A percentile compares a stretch with the other conserved stretches of the same genome.
Conservation (phyloP, 2,329 filamentous ascomycete species). For the Podosphaera fusca region DNA sequence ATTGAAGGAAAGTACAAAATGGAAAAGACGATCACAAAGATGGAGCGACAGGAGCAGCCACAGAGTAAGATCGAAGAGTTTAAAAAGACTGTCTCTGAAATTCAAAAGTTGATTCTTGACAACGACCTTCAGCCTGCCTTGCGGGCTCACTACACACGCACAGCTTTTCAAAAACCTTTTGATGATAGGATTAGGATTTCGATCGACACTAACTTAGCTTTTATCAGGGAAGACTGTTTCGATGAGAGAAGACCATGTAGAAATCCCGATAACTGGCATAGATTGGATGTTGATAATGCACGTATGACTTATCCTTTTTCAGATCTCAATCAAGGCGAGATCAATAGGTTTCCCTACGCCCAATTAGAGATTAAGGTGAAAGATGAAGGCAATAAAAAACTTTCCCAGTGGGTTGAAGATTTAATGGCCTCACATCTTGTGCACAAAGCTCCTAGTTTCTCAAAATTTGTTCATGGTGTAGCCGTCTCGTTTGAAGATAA, state of each 20-base stretch:
- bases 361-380: conserved; percentile 81
- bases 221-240: conserved; percentile 59
- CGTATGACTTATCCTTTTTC: conserved; percentile 73
- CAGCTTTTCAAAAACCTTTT: conserved; percentile 86
- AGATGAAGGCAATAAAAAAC: conserved; percentile 39
- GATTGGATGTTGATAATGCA: conserved; percentile 63
- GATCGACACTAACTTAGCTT: conserved; percentile 75
- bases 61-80: conserved; percentile 44
- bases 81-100: conserved; percentile 46
- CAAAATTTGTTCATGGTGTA: conserved; percentile 88
- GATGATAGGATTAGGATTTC: conserved; percentile 80
- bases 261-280: conserved; percentile 74
- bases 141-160: conserved; percentile 79
- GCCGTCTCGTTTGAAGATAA: conserved; percentile 85
- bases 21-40: conserved; percentile 75
- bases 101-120: conserved; percentile 59
- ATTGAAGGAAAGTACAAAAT: conserved; percentile 72
- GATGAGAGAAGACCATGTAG: conserved; percentile 71
- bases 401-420: conserved; percentile 71
- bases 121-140: conserved; percentile 64
- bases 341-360: conserved; percentile 74
- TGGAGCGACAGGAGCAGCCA: conserved; percentile 52
- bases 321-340: conserved; percentile 71
- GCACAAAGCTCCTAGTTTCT: conserved; percentile 73
- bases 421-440: conserved; percentile 83